Evolutionary conservation across 106 monocot species (phyloP).

Genomic region (Platanthera guangdongensis): DNA sequence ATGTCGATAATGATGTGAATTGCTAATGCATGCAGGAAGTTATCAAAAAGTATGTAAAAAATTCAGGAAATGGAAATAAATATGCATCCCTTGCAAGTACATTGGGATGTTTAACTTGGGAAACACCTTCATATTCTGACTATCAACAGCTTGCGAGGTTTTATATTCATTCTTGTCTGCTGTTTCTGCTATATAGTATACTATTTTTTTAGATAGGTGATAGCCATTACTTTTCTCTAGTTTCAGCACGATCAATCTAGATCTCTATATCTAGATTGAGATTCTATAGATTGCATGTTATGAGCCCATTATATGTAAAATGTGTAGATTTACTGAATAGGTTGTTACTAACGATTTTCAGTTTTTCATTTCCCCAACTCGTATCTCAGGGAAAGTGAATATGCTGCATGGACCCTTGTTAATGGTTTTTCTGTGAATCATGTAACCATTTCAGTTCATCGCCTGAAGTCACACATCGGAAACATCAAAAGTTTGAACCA

Average conservation of each 20-base stretch:
- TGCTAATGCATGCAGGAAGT: conserved; percentile 47
- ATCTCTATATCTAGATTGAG: no score
- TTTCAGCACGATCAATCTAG: neutral
- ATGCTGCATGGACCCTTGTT: conserved; percentile 99
- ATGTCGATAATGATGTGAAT: neutral
- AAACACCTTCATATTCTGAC: conserved; percentile 73
- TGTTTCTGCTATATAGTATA: neutral
- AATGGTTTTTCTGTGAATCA: conserved; percentile 98
- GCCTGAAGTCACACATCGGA: conserved; percentile 71
- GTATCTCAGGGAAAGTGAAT: conserved; percentile 86
- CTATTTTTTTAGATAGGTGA: neutral
- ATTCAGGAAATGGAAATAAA: conserved; percentile 55
- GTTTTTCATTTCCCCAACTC: neutral
- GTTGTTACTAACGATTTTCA: neutral
- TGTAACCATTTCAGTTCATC: conserved; percentile 90
- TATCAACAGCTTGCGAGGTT: conserved; percentile 74
- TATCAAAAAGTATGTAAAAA: conserved; percentile 70
- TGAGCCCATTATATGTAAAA: neutral
- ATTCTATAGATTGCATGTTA: no score
- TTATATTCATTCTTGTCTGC: neutral
- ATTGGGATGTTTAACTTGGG: conserved; percentile 86
- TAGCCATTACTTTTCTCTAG: neutral
- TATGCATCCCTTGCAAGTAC: conserved; percentile 88
- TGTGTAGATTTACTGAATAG: neutral
- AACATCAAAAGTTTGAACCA: conserved; percentile 59